These are phyloP conservation scores for Fragaria ananassa DNA, from an alignment of 306 rosid species.

Conservation along the genomic window DNA sequence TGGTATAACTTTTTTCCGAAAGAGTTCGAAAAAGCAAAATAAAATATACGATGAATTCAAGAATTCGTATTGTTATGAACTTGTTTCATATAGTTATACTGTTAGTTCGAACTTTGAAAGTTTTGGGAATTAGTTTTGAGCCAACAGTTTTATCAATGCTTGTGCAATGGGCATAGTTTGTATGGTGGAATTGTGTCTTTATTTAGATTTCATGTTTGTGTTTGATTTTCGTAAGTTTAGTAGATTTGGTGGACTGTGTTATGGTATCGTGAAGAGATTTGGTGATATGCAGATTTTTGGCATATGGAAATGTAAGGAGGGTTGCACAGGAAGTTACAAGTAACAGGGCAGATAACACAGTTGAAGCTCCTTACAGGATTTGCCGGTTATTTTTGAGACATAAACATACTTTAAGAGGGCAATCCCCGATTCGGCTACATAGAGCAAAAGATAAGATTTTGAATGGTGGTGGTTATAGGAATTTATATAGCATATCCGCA, in stretches of 20 bases:
- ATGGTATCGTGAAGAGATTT: conserved; percentile 23
- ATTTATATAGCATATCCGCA: conserved; percentile 30
- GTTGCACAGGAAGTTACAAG: conserved; percentile 29
- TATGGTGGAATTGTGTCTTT: neutral
- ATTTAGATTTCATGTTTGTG: conserved; percentile 3
- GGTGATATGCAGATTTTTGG: conserved; percentile 47
- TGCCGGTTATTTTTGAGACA: conserved; percentile 29
- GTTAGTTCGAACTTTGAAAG: neutral
- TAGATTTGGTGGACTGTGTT: conserved; percentile 15
- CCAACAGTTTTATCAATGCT: neutral
- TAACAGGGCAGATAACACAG: conserved; percentile 17
- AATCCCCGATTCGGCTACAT: conserved; percentile 30
- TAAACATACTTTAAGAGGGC: conserved; percentile 29
- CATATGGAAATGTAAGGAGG: conserved; percentile 44
- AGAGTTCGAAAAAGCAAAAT: neutral
- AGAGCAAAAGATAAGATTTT: conserved; percentile 31
- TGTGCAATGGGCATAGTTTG: neutral
- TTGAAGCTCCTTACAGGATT: conserved; percentile 28
- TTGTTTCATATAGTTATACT: neutral
- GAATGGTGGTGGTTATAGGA: conserved; percentile 29
- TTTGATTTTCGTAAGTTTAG: neutral
- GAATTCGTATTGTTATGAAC: neutral
- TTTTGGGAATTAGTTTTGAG: neutral
- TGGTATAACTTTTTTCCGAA: neutral
- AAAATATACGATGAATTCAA: too few relatives aligned